Evolutionary conservation across 805 yeast species (phyloP).

Genomic region (Candida manassasensis): DNA sequence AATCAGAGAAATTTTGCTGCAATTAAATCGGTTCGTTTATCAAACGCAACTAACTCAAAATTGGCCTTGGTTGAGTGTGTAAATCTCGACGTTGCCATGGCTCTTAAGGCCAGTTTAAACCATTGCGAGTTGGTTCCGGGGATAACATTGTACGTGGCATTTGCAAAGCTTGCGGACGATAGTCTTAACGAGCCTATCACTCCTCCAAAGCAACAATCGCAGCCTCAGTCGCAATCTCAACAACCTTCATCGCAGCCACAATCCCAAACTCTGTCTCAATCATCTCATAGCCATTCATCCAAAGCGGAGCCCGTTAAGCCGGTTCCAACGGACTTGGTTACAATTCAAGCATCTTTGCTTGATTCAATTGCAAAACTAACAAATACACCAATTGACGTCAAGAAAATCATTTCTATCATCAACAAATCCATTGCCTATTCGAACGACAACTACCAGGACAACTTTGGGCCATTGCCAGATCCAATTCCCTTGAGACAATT

Average conservation of each 20-base stretch:
- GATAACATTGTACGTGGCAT: constrained; percentile 68
- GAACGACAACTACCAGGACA: constrained; percentile 46
- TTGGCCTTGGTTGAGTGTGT: constrained; percentile 63
- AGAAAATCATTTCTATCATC: constrained; percentile 45
- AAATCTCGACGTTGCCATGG: constrained; percentile 68
- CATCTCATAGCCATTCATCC: not conserved
- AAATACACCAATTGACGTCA: constrained; percentile 21
- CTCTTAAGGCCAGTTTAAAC: constrained; percentile 70
- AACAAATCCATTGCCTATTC: constrained; percentile 26
- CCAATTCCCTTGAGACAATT: constrained; percentile 64
- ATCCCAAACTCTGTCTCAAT: constrained; percentile 10
- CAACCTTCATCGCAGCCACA: constrained; percentile 9
- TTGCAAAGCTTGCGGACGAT: constrained; percentile 57
- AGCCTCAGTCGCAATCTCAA: constrained; percentile 15
- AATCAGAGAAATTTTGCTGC: constrained; percentile 12
- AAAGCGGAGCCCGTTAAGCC: not conserved
- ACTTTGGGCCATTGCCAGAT: constrained; percentile 75
- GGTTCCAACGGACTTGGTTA: constrained; percentile 16
- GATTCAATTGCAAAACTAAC: constrained; percentile 14
- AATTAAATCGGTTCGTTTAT: constrained; percentile 16
- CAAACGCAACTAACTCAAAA: constrained; percentile 17
- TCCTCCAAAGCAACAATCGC: constrained; percentile 13
- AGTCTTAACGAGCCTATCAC: constrained; percentile 1
- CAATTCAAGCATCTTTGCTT: constrained; percentile 20
- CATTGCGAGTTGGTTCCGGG: constrained; percentile 84